These are phyloP conservation scores for Xerocomus spinulosus DNA, from an alignment of 768 basidiomycete genomes.

Conservation along the genomic window DNA sequence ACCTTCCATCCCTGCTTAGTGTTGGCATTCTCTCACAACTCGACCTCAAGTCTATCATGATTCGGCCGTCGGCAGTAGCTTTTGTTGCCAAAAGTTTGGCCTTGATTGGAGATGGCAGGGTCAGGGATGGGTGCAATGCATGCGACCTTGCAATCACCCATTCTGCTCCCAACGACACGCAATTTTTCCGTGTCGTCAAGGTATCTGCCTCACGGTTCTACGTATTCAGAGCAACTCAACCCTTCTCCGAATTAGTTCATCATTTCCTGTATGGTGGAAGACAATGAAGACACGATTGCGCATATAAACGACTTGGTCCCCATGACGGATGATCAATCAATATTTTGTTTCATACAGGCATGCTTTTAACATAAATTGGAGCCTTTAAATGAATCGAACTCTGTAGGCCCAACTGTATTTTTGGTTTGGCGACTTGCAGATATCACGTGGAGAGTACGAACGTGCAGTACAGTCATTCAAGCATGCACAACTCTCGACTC, in stretches of 20 bases:
- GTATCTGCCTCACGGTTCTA: neutral
- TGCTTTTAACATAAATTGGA: neutral
- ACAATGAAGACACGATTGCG: conserved; percentile 1
- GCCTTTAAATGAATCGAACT: neutral
- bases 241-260: neutral
- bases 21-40: neutral
- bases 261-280: neutral
- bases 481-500: neutral
- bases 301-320: neutral
- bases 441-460: conserved; percentile 1
- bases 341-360: conserved; percentile 2
- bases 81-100: conserved; percentile 7
- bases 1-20: neutral
- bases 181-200: conserved; percentile 8
- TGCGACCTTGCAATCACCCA: conserved; percentile 5
- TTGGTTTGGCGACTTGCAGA: neutral
- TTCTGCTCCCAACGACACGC: neutral
- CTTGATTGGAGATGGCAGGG: conserved; percentile 1
- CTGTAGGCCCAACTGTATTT: conserved; percentile 2
- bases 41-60: conserved; percentile 1
- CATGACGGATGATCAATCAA: neutral
- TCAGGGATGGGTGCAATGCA: neutral
- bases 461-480: conserved; percentile 3
- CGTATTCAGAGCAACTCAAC: neutral
- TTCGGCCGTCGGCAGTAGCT: conserved; percentile 4